phyloP scores from a whole-genome alignment of 2,329 filamentous ascomycete genomes.

The Alternaria novae-zelandiae region DNA sequence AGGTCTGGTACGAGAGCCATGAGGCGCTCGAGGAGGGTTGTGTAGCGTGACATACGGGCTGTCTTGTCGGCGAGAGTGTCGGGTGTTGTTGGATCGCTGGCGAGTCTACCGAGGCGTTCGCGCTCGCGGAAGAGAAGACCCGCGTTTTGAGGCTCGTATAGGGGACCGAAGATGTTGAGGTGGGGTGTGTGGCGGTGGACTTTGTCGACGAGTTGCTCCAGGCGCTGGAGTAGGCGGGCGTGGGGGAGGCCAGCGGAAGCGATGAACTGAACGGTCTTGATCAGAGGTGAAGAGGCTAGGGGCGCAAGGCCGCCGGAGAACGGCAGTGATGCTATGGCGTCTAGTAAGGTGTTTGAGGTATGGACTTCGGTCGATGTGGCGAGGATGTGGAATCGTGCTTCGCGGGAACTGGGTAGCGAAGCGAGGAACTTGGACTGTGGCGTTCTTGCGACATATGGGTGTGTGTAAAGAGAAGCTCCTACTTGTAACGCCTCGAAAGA shows the following conservation, averaged over 20 bases:
- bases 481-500: constrained; percentile 25
- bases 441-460: constrained; percentile 11
- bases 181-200: constrained; percentile 35
- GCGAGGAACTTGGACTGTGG: constrained; percentile 25
- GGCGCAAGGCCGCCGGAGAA: constrained; percentile 37
- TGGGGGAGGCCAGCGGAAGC: constrained; percentile 33
- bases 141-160: constrained; percentile 32
- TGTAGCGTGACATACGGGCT: constrained; percentile 38
- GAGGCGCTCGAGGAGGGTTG: constrained; percentile 36
- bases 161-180: constrained; percentile 37
- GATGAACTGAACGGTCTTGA: constrained; percentile 35
- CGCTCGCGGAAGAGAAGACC: constrained; percentile 35
- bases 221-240: constrained; percentile 41
- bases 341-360: constrained; percentile 25
- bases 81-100: constrained; percentile 13
- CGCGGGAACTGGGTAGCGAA: constrained; percentile 31
- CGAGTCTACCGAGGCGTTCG: constrained; percentile 33
- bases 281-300: constrained; percentile 30
- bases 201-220: constrained; percentile 45
- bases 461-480: constrained; percentile 25
- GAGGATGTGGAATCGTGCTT: constrained; percentile 26
- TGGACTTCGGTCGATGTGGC: constrained; percentile 18
- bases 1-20: constrained; percentile 35
- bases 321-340: constrained; percentile 36
- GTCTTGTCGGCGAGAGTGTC: constrained; percentile 35